These are phyloP conservation scores for Camelina hispida DNA, from an alignment of 345 rosid genomes.

Conservation along the genomic window DNA sequence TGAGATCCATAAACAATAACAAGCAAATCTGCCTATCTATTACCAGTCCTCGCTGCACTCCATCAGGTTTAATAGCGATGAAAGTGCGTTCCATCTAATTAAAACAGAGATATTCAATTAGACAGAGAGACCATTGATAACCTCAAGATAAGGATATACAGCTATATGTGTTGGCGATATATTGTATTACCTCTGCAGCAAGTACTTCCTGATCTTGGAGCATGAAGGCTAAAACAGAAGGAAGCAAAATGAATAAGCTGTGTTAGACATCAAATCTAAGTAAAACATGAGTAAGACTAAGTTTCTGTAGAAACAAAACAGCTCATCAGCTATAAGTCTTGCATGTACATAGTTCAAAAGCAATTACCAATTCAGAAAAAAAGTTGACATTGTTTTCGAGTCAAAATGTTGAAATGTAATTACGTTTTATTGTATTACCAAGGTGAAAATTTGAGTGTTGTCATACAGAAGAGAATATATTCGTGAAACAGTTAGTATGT, in stretches of 20 bases:
- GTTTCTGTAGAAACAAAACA: background rate
- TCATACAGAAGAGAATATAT: background rate
- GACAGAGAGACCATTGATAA: background rate
- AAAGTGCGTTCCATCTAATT: conserved; percentile 87
- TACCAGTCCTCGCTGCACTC: conserved; percentile 93
- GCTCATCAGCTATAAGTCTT: conserved; percentile 5
- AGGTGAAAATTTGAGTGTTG: background rate
- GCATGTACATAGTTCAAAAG: background rate
- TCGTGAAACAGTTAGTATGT: background rate
- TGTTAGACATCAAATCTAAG: background rate
- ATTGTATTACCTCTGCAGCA: background rate
- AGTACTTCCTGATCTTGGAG: conserved; percentile 22
- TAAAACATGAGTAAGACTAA: background rate
- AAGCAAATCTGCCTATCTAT: background rate
- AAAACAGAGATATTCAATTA: background rate
- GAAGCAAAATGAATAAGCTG: background rate
- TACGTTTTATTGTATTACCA: background rate
- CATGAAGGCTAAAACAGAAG: conserved; percentile 6
- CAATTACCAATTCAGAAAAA: background rate
- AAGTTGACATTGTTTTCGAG: background rate
- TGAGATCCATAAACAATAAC: background rate
- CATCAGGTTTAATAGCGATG: conserved; percentile 99
- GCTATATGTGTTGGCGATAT: background rate
- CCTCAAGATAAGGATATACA: background rate
- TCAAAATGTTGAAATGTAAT: background rate